Percentiles rank a stretch among this genome's conserved stretches.
Evolutionary conservation across 1,284 basidiomycete species (phyloP).

Genomic region (Naganishia sp.): DNA sequence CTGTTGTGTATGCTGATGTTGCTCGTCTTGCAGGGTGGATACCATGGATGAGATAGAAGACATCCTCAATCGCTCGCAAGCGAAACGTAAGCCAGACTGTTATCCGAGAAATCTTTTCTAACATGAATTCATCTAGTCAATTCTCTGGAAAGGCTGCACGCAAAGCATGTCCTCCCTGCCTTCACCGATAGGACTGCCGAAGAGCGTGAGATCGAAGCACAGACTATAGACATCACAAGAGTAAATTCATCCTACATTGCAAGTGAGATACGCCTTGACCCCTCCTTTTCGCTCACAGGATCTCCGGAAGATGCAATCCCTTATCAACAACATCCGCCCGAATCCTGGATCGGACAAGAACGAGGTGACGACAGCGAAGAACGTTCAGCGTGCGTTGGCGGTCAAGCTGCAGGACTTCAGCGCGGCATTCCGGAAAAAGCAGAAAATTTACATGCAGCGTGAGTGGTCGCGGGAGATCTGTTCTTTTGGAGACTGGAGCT

Average conservation of each 20-base stretch:
- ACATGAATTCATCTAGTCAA: conserved; percentile 59
- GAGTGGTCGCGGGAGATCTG: conserved; percentile 52
- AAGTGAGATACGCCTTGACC: not conserved
- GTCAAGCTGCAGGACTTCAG: conserved; percentile 92
- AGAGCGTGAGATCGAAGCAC: conserved; percentile 86
- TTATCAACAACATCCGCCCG: conserved; percentile 62
- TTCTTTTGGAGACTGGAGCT: not conserved
- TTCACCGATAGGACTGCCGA: conserved; percentile 92
- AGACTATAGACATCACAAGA: conserved; percentile 84
- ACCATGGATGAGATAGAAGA: conserved; percentile 82
- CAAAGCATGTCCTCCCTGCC: conserved; percentile 91
- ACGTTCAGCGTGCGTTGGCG: conserved; percentile 94
- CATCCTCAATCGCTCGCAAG: conserved; percentile 66
- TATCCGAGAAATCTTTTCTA: conserved; percentile 25
- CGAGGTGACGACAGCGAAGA: conserved; percentile 76
- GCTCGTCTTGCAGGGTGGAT: conserved; percentile 71
- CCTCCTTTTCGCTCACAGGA: conserved; percentile 60
- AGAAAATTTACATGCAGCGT: conserved; percentile 97
- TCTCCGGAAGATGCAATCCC: conserved; percentile 74
- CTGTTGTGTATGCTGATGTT: conserved; percentile 7
- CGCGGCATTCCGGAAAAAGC: conserved; percentile 93
- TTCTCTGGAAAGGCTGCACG: conserved; percentile 86
- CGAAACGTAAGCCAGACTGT: conserved; percentile 68
- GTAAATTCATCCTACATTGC: conserved; percentile 55
- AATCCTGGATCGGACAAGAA: conserved; percentile 55